Conservation (phyloP, 352 stramenopile genomes). For the Phytophthora constricta region DNA sequence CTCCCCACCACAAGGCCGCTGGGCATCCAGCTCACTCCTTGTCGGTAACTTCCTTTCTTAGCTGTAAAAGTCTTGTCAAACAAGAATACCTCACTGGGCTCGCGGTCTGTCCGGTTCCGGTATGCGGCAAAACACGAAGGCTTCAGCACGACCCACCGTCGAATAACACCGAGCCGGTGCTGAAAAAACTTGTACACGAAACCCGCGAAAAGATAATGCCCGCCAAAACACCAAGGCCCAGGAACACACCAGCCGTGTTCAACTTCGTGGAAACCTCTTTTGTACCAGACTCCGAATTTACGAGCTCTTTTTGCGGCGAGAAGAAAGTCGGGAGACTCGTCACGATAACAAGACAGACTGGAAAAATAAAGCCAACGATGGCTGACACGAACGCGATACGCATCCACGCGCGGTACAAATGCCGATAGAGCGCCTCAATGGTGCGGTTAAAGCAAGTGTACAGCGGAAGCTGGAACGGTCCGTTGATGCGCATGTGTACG, state of each 20-base stretch:
- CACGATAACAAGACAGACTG: slow-evolving; percentile 73
- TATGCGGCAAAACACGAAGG: slow-evolving; percentile 87
- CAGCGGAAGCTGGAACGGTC: slow-evolving; percentile 83
- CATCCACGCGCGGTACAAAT: slow-evolving; percentile 89
- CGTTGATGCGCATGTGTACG: slow-evolving; percentile 91
- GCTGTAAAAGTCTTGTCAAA: slow-evolving; percentile 88
- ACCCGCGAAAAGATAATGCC: slow-evolving; percentile 69
- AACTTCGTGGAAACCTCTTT: slow-evolving; percentile 57
- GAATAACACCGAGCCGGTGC: slow-evolving; percentile 83
- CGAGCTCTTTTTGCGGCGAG: slow-evolving; percentile 61
- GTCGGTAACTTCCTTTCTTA: slow-evolving; percentile 78
- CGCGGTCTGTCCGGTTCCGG: slow-evolving; percentile 69
- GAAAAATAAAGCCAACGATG: slow-evolving; percentile 86
- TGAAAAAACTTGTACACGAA: slow-evolving; percentile 92
- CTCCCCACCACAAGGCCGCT: slow-evolving; percentile 84
- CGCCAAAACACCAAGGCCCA: slow-evolving; percentile 56
- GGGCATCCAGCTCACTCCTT: slow-evolving; percentile 89
- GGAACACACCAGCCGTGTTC: slow-evolving; percentile 58
- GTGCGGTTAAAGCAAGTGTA: slow-evolving; percentile 88
- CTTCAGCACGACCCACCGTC: slow-evolving; percentile 89
- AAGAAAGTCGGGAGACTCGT: slow-evolving; percentile 77
- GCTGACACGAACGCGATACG: slow-evolving; percentile 83
- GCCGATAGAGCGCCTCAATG: slow-evolving; percentile 82
- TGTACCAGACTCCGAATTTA: slow-evolving; percentile 44
- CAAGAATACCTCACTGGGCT: slow-evolving; percentile 87